Conservation (phyloP, 2,329 filamentous ascomycete species). For the Zymoseptoria brevis region DNA sequence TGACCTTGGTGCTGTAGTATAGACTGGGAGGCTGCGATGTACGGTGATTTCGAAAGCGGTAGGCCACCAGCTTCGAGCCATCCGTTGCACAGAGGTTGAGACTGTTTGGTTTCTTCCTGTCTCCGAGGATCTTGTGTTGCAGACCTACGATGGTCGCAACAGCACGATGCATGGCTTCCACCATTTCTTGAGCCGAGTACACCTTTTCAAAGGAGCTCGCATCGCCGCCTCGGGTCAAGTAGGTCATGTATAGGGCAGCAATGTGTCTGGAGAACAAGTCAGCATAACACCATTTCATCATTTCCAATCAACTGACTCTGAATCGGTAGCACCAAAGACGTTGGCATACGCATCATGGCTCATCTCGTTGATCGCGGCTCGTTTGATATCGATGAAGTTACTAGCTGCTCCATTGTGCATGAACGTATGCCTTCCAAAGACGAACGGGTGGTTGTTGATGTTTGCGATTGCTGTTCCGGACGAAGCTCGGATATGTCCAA, state of each 20-base stretch:
- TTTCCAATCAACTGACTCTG: constrained; percentile 29
- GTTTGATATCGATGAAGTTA: constrained; percentile 40
- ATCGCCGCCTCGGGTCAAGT: constrained; percentile 30
- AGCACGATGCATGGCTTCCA: constrained; percentile 35
- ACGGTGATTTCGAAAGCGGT: constrained; percentile 46
- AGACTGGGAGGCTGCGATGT: constrained; percentile 45
- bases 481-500: constrained; percentile 48
- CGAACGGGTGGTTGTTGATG: constrained; percentile 49
- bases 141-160: constrained; percentile 39
- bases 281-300: constrained; percentile 15
- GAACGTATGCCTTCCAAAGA: constrained; percentile 46
- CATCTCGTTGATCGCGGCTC: constrained; percentile 39
- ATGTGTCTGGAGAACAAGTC: constrained; percentile 23
- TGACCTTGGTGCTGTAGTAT: constrained; percentile 37
- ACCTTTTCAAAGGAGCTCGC: constrained; percentile 28
- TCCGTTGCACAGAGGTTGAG: constrained; percentile 48
- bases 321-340: constrained; percentile 46
- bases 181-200: constrained; percentile 39
- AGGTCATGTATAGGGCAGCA: constrained; percentile 44
- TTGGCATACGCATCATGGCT: constrained; percentile 42
- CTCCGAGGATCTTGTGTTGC: constrained; percentile 39
- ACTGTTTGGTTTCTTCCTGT: constrained; percentile 38
- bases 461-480: constrained; percentile 41
- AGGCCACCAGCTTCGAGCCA: constrained; percentile 42
- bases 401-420: constrained; percentile 51